These are phyloP conservation scores for Prototheca cutis DNA, from an alignment of 163 green algal species.

Conservation along the genomic window DNA sequence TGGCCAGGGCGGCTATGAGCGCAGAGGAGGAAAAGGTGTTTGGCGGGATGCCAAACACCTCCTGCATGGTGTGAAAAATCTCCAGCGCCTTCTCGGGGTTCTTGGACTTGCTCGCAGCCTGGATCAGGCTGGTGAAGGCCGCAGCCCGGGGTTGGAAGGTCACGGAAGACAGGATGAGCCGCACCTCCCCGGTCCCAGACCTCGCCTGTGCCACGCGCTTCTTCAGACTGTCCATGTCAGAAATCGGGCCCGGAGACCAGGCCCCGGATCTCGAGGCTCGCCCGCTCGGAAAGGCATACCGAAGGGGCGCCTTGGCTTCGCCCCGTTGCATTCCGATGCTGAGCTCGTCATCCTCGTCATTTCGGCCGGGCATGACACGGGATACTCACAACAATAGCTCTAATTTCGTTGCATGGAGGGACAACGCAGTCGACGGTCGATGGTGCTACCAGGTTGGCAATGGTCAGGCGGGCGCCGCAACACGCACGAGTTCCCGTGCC, in stretches of 20 bases:
- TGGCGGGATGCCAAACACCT: slow-evolving; percentile 3
- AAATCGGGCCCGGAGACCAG: not conserved
- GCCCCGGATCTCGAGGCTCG: not conserved
- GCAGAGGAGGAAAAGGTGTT: slow-evolving; percentile 28
- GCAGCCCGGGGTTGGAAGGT: slow-evolving; percentile 12
- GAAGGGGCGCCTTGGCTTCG: slow-evolving; percentile 3
- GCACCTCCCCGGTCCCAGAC: not conserved
- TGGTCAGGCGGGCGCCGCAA: no score
- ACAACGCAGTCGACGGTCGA: no score
- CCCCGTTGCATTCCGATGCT: not conserved
- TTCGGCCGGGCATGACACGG: no score
- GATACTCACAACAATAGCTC: no score
- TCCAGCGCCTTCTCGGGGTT: slow-evolving; percentile 24
- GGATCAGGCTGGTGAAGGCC: slow-evolving; percentile 20
- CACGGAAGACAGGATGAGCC: slow-evolving; percentile 6
- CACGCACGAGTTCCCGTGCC: no score
- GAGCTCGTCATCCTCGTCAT: not conserved
- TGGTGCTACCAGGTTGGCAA: no score
- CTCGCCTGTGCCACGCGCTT: not conserved
- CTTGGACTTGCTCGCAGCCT: slow-evolving; percentile 18
- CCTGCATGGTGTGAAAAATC: slow-evolving; percentile 24
- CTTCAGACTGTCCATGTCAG: slow-evolving; percentile 13
- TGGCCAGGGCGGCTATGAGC: slow-evolving; percentile 24
- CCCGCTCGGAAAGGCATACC: slow-evolving; percentile 3
- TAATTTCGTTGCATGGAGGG: no score